These are phyloP conservation scores for Kewa caespitosa DNA, from an alignment of 179 eudicot species.

Conservation along the genomic window DNA sequence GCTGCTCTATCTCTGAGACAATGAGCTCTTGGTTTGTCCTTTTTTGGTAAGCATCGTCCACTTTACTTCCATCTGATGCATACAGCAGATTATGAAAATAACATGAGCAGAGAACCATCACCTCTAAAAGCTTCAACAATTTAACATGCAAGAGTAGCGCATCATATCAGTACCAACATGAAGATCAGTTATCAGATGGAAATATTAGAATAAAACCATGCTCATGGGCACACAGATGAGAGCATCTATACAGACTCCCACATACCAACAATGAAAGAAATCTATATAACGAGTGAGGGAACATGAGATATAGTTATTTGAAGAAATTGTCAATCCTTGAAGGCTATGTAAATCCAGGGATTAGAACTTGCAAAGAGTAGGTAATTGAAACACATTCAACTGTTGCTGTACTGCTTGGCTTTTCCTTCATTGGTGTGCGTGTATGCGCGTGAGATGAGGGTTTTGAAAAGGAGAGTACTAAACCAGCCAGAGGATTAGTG, in stretches of 20 bases:
- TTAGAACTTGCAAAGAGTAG: not conserved
- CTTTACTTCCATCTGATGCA: slow-evolving; percentile 63
- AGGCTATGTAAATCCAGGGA: not conserved
- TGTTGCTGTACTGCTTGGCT: not conserved
- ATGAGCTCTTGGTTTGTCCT: slow-evolving; percentile 57
- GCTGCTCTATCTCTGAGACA: slow-evolving; percentile 68
- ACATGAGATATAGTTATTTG: not conserved
- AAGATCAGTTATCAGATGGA: not conserved
- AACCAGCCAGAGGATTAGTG: not conserved
- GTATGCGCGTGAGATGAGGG: too few species aligned
- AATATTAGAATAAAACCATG: not conserved
- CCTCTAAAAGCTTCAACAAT: not conserved
- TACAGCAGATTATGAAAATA: slow-evolving; percentile 11
- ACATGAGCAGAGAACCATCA: slow-evolving; percentile 12
- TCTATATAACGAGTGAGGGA: not conserved
- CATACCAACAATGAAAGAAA: not conserved
- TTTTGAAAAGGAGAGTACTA: not conserved
- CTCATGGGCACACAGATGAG: slow-evolving; percentile 6
- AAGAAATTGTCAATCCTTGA: not conserved
- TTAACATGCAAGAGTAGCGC: not conserved
- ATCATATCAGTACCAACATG: not conserved
- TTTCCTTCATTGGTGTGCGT: too few species aligned
- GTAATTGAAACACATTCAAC: not conserved
- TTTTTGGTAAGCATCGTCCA: slow-evolving; percentile 63
- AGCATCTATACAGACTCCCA: not conserved